phyloP scores from a whole-genome alignment of 345 rosid species.

The Cardamine chenopodiifolia region DNA sequence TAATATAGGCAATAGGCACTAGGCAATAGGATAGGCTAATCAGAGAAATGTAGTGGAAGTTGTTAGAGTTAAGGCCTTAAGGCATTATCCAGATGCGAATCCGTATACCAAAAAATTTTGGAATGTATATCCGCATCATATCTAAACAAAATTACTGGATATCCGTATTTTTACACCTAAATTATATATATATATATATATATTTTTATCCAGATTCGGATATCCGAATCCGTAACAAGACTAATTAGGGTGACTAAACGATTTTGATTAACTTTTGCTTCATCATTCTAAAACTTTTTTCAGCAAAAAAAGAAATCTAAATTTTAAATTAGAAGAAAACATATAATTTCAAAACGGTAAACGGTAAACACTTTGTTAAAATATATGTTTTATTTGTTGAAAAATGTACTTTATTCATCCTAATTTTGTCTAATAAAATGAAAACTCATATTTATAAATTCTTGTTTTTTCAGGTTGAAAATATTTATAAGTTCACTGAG shows the following conservation, averaged over 20 bases:
- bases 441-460: neutral
- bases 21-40: neutral
- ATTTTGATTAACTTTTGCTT: neutral
- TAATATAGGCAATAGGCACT: too few species aligned
- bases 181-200: too few species aligned
- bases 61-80: too few species aligned
- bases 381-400: neutral
- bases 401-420: neutral
- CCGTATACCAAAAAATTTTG: too few species aligned
- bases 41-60: neutral
- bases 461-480: too few species aligned
- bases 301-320: too few species aligned
- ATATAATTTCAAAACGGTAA: neutral
- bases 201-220: too few species aligned
- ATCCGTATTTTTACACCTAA: too few species aligned
- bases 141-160: too few species aligned
- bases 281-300: neutral
- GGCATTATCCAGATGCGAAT: too few species aligned
- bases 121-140: too few species aligned
- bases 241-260: neutral
- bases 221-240: too few species aligned
- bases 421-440: neutral
- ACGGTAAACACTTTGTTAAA: neutral
- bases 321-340: neutral
- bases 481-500: neutral